Base-by-base conservation (phyloP, 345 rosid genomes). In the Iberis pinnata region DNA sequence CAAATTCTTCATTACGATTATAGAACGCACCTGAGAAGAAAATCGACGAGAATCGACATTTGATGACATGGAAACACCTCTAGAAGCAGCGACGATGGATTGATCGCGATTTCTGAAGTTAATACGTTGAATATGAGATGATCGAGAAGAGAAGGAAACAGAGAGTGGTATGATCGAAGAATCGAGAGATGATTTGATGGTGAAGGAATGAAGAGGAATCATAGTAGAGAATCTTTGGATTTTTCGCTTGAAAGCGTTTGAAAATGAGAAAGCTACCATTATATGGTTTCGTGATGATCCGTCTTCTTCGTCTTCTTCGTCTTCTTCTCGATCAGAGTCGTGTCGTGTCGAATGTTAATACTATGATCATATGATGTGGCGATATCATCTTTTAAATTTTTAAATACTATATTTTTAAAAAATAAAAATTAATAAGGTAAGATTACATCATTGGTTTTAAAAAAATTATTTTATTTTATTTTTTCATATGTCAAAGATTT, bases 11-110 rank as follows among this genome's bases (percentile, higher is more conserved):
- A 5, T 2, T 33, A 26, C 31, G 38, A 33, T 36, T 44, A 5
- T 12, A 39, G 8, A 58, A 48, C n/a, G 20, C 24, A 78, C 81
- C 81, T 68, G 73, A 18, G 58, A 65, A 39, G 64, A 32, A 1
- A 77, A 62, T 27, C 32, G 51, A 12, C 12, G 41, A 40, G 58
- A 41, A 26, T n/a, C 57, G 38, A 40, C 38, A 2, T 61, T 73
- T 2, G 74, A 14, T 5, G 75, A 58, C 53, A 50, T 58, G 37
- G 65, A 37, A n/a, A 5, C 36, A 8, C 8, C 16, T 7, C 47
- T 65, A 33, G 76, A 67, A 20, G 76, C 42, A 19, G 80, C 47
- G 48, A 59, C 49, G 55, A 70, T 6, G 61, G 46, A 53, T 40
- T 65, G 64, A 40, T 17, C 13, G 22, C 56, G 72, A 10, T 57